These are phyloP conservation scores for Cutaneotrichosporon spelunceum DNA, from an alignment of 1,284 basidiomycete species.

Conservation along the genomic window DNA sequence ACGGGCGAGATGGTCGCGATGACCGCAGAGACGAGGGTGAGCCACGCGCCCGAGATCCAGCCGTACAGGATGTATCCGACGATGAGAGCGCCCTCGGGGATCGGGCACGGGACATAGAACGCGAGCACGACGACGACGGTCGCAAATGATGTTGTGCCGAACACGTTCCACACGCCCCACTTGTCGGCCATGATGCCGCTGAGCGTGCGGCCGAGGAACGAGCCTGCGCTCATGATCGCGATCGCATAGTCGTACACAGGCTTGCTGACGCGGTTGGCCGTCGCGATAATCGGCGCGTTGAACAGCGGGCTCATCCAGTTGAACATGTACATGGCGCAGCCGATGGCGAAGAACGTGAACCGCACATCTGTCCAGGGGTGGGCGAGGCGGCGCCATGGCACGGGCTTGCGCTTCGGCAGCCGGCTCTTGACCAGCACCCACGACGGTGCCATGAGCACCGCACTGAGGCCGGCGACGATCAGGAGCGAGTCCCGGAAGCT, in stretches of 20 bases:
- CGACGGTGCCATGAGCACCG: constrained; percentile 40
- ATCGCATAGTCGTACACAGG: constrained; percentile 38
- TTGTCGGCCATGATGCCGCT: constrained; percentile 42
- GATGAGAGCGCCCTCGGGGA: constrained; percentile 32
- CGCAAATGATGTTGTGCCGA: constrained; percentile 30
- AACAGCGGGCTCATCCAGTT: constrained; percentile 37
- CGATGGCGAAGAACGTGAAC: constrained; percentile 37
- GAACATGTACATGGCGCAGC: constrained; percentile 27
- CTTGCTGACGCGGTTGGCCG: constrained; percentile 30
- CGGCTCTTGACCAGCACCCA: constrained; percentile 46
- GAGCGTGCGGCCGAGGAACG: constrained; percentile 38
- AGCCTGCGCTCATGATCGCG: constrained; percentile 43
- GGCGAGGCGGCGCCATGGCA: constrained; percentile 13
- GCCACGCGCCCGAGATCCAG: constrained; percentile 39
- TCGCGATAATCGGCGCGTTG: constrained; percentile 34
- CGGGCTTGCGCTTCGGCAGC: constrained; percentile 33
- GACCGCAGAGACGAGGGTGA: constrained; percentile 42
- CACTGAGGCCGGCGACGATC: constrained; percentile 44
- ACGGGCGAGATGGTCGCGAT: constrained; percentile 43
- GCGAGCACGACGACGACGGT: constrained; percentile 36
- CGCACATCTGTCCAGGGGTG: constrained; percentile 35
- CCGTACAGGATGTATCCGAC: constrained; percentile 43
- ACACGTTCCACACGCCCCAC: constrained; percentile 45
- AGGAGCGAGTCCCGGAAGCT: constrained; percentile 42
- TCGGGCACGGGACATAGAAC: constrained; percentile 32